These are phyloP conservation scores for Chenopodium album DNA, from an alignment of 148 eudicot species.

Conservation along the genomic window DNA sequence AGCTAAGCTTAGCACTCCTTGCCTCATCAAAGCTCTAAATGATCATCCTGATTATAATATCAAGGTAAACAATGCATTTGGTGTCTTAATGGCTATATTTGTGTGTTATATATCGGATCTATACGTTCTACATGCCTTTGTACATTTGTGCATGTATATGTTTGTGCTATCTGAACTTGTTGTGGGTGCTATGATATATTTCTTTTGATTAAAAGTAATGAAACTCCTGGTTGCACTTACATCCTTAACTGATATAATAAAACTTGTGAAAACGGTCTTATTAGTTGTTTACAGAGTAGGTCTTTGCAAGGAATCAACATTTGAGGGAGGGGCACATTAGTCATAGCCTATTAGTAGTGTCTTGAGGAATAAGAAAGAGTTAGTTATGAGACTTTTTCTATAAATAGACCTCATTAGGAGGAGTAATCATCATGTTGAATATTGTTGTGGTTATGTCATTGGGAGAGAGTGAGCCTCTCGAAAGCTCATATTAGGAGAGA, in stretches of 20 bases:
- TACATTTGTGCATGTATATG: background rate
- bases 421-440: too few species aligned
- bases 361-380: too few species aligned
- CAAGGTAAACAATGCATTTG: constrained; percentile 41
- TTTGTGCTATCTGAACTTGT: background rate
- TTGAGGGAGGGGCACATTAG: too few species aligned
- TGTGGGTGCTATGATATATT: background rate
- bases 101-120: background rate
- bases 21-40: constrained; percentile 60
- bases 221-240: background rate
- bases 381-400: too few species aligned
- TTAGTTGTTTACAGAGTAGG: background rate
- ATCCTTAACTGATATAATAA: background rate
- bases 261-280: background rate
- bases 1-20: constrained; percentile 79
- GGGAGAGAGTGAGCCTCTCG: too few species aligned
- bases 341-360: too few species aligned
- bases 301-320: too few species aligned
- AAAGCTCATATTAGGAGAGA: too few species aligned
- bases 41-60: constrained; percentile 69
- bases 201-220: background rate
- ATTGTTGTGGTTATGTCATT: too few species aligned
- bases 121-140: background rate
- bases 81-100: background rate
- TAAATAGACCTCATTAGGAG: too few species aligned